Evolutionary conservation across 176 grass and related monocot species (phyloP), one percentile per base, ranked within the genome.

Genomic region (Oryza punctata): DNA sequence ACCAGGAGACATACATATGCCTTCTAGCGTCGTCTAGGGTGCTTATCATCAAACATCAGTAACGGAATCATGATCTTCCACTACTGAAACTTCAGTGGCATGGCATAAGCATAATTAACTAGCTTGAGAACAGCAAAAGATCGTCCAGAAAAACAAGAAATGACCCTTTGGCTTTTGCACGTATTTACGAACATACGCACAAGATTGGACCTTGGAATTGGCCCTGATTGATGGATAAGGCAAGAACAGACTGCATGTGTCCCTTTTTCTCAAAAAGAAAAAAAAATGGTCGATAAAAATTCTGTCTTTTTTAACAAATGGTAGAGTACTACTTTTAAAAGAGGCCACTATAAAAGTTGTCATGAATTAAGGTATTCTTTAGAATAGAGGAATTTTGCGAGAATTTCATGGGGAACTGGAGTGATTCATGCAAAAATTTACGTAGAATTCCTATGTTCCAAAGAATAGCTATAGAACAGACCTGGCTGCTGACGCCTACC

Each of bases 21-120:
- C 61, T 67, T 67, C 2, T 49, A 52, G 71, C 14, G 24, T 65
- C 15, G 33, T 35, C 33, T 52, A 33, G 29, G 28, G 30, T 25
- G 35, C 49, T 65, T 37, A 24, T 23, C 77, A 78, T 72, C 57
- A 64, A 16, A 15, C 77, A 78, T 72, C 28, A 49, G 12, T 9
- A 72, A 30, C 21, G 76, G 76, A 86, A 79, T 73, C 76, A 63
- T 85, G 19, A 79, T 65, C 28, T 64, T 49, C 52, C 12, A 35
- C 19, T 57, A 72, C 7, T 47, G 52, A 54, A n/a, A 27, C 73
- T 77, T 77, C 2, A 13, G 46, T 60, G 41, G 82, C 24, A 45
- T 2, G 65, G 74, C 47, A 60, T 69, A 35, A 25, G 74, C 47
- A 60, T 44, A 35, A 35, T 35, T 35, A 35, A 25, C 25, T 30